Conservation (phyloP, 2,329 filamentous ascomycete genomes). For the Apiospora arundinis region DNA sequence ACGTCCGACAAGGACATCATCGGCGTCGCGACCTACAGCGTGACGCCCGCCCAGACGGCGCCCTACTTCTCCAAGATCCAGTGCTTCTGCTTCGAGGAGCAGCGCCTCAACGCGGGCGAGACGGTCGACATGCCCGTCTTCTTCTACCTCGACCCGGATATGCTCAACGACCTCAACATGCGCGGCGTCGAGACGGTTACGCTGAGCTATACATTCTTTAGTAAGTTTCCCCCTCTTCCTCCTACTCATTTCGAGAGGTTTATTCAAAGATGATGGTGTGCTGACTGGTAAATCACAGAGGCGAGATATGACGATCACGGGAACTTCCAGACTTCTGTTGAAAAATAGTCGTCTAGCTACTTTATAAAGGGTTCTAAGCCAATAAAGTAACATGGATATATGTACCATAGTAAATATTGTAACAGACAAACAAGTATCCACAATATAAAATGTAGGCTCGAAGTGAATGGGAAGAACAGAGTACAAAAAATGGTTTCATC, state of each 20-base stretch:
- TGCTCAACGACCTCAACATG: constrained; percentile 92
- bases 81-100: constrained; percentile 98
- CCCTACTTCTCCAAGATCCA: constrained; percentile 99
- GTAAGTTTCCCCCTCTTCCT: constrained; percentile 64
- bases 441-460: not conserved
- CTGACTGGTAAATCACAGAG: constrained; percentile 54
- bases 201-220: constrained; percentile 97
- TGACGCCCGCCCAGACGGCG: constrained; percentile 93
- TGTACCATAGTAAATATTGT: constrained; percentile 13
- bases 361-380: not conserved
- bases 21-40: constrained; percentile 96
- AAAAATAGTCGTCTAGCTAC: not conserved
- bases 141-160: constrained; percentile 97
- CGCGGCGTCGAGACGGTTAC: constrained; percentile 94
- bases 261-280: not conserved
- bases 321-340: constrained; percentile 54
- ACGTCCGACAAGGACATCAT: constrained; percentile 91
- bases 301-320: constrained; percentile 86
- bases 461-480: not conserved
- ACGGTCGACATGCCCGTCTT: constrained; percentile 99
- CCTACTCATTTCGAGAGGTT: not conserved
- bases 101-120: constrained; percentile 92
- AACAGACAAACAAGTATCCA: not conserved
- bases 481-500: not conserved
- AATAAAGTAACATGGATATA: not conserved